Conservation (phyloP, 2,329 filamentous ascomycete species). For the Ceratocystis smalleyi region DNA sequence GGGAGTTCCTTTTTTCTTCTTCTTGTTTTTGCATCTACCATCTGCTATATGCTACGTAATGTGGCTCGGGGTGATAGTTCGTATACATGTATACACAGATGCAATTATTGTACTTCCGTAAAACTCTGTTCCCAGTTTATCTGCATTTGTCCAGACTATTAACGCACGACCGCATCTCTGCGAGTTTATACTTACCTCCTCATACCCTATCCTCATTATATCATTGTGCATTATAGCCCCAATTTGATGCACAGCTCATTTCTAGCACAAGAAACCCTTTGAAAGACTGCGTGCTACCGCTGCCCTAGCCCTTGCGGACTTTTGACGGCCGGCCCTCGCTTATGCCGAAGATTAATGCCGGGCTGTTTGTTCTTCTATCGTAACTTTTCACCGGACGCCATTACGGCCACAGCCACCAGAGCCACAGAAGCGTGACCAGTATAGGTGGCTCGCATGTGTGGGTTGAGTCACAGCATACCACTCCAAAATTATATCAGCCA, state of each 20-base stretch:
- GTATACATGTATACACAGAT: background rate
- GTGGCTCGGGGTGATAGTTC: background rate
- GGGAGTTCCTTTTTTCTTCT: background rate
- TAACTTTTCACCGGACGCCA: background rate
- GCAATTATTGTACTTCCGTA: background rate
- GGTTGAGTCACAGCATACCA: background rate
- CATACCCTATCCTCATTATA: background rate
- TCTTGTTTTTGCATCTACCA: background rate
- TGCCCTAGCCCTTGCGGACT: background rate
- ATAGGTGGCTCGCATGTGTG: background rate
- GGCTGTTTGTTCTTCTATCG: background rate
- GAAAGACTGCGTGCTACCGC: background rate
- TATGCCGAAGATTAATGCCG: background rate
- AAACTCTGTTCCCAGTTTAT: background rate
- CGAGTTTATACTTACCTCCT: too few species aligned
- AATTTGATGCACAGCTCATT: background rate
- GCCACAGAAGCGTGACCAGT: too few species aligned
- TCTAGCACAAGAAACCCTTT: background rate
- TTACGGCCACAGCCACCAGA: background rate
- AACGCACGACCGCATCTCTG: too few species aligned
- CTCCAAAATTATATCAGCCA: too few species aligned
- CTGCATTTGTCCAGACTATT: background rate
- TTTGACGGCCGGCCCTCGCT: background rate
- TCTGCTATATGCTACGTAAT: background rate
- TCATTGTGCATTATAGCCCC: background rate